phyloP scores from a whole-genome alignment of 129 eudicot species.

The Glebionis coronaria region DNA sequence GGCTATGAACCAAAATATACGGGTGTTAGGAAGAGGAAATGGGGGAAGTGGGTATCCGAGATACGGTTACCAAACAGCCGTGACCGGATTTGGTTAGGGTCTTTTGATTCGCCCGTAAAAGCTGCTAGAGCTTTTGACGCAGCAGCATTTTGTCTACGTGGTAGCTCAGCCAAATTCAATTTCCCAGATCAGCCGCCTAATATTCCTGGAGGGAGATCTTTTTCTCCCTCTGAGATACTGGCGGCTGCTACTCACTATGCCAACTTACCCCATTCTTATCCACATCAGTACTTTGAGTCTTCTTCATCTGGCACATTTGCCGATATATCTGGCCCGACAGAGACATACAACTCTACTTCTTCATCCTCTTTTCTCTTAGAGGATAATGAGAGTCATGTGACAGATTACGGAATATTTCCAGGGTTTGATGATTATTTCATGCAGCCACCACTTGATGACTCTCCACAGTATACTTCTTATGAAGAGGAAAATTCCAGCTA shows the following conservation, averaged over 20 bases:
- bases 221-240: conserved; percentile 33
- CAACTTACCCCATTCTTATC: neutral
- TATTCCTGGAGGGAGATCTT: conserved; percentile 30
- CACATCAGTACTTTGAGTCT: neutral
- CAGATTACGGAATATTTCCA: conserved; percentile 35
- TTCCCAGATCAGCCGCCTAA: conserved; percentile 41
- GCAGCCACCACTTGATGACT: conserved; percentile 14
- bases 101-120: neutral
- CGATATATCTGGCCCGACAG: neutral
- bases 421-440: conserved; percentile 42
- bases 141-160: neutral
- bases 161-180: neutral
- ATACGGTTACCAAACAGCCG: neutral
- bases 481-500: conserved; percentile 19
- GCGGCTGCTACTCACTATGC: conserved; percentile 37
- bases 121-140: conserved; percentile 12
- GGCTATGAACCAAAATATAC: neutral
- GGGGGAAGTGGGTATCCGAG: conserved; percentile 15
- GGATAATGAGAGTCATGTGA: conserved; percentile 10
- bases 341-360: neutral
- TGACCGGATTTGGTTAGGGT: conserved; percentile 12
- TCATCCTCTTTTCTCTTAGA: neutral
- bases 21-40: conserved; percentile 13
- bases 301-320: neutral
- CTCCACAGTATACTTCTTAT: conserved; percentile 10